Evolutionary conservation across 2,329 filamentous ascomycete species (phyloP).

Genomic region (Cladosporium colombiae): DNA sequence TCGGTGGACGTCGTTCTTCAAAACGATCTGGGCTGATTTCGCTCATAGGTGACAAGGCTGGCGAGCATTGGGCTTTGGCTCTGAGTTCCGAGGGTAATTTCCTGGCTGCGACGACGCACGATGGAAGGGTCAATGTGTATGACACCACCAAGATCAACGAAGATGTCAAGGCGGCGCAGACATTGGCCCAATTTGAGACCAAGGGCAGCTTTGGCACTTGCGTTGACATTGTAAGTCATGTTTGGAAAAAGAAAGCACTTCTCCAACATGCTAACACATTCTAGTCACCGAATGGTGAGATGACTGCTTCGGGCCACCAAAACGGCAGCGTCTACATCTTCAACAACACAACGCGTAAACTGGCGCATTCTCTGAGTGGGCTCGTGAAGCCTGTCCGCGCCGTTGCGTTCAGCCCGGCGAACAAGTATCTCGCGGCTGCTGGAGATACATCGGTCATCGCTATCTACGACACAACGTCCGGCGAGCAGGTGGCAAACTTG

Average conservation of each 20-base stretch:
- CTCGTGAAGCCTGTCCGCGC: slow-evolving; percentile 83
- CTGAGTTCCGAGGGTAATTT: slow-evolving; percentile 81
- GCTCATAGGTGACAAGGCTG: slow-evolving; percentile 56
- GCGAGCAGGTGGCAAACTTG: slow-evolving; percentile 87
- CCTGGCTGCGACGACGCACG: slow-evolving; percentile 82
- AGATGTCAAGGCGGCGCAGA: slow-evolving; percentile 49
- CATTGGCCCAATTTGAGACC: slow-evolving; percentile 83
- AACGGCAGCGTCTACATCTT: slow-evolving; percentile 92
- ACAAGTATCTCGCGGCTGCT: slow-evolving; percentile 81
- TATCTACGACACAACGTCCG: slow-evolving; percentile 87
- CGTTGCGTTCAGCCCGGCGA: slow-evolving; percentile 83
- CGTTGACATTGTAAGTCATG: slow-evolving; percentile 68
- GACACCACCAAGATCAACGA: slow-evolving; percentile 50
- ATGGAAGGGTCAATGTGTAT: slow-evolving; percentile 89
- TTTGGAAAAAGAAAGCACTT: not conserved
- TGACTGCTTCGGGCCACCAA: slow-evolving; percentile 90
- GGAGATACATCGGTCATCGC: slow-evolving; percentile 88
- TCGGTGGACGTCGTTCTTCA: not conserved
- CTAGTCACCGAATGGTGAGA: slow-evolving; percentile 68
- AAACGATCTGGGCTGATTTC: not conserved
- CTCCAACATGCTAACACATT: not conserved
- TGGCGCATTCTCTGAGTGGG: slow-evolving; percentile 86
- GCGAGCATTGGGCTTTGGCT: slow-evolving; percentile 83
- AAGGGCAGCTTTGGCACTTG: slow-evolving; percentile 89
- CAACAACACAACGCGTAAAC: slow-evolving; percentile 82